Conservation (phyloP, 2,329 filamentous ascomycete species). For the Fusarium sp. region DNA sequence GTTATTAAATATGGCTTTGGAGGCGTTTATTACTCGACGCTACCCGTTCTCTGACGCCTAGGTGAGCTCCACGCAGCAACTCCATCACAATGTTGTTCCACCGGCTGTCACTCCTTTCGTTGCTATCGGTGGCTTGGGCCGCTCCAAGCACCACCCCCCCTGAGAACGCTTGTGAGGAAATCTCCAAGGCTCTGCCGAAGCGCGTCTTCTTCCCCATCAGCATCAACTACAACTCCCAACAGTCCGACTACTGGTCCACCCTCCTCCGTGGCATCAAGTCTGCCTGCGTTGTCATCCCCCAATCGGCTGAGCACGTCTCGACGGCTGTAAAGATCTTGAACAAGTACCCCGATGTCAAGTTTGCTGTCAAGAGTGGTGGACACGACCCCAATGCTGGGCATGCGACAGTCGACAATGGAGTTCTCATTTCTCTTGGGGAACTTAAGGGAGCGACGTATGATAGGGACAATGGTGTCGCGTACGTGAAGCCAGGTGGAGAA, state of each 20-base stretch:
- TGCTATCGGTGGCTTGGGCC: background rate
- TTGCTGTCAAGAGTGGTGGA: conserved; percentile 18
- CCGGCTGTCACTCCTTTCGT: background rate
- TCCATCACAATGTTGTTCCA: background rate
- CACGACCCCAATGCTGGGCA: conserved; percentile 21
- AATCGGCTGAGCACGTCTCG: conserved; percentile 9
- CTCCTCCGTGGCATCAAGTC: conserved; percentile 5
- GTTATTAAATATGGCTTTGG: background rate
- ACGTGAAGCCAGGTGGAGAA: conserved; percentile 25
- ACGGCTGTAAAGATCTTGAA: conserved; percentile 15
- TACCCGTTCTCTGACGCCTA: background rate
- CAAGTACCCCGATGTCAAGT: conserved; percentile 22
- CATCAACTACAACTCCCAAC: background rate
- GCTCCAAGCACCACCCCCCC: background rate
- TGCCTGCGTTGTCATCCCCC: conserved; percentile 5
- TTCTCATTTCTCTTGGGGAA: conserved; percentile 13
- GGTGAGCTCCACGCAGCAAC: background rate
- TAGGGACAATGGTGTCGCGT: conserved; percentile 6
- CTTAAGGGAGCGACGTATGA: conserved; percentile 15
- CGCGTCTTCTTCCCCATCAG: background rate
- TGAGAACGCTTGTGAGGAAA: conserved; percentile 17
- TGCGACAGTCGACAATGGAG: conserved; percentile 12
- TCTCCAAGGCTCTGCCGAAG: background rate
- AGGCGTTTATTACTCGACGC: background rate
- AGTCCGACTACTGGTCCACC: conserved; percentile 10